phyloP scores from a whole-genome alignment of 2,329 filamentous ascomycete genomes.

The Alternaria sp. region DNA sequence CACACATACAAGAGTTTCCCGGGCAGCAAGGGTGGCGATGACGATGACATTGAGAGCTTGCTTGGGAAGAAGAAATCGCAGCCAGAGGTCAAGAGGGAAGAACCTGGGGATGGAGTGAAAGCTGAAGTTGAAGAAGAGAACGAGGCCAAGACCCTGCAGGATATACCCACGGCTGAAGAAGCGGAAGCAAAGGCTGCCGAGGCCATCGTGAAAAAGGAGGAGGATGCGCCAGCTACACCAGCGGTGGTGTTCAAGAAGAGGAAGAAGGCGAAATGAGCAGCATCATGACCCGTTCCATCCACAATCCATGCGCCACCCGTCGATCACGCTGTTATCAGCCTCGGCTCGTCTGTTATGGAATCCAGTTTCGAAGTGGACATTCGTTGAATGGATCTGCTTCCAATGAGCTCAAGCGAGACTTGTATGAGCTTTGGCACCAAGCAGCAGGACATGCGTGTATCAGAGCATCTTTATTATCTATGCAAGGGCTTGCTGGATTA shows the following conservation, averaged over 20 bases:
- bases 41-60: slow-evolving; percentile 74
- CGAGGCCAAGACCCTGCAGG: slow-evolving; percentile 26
- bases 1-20: slow-evolving; percentile 57
- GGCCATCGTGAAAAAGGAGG: slow-evolving; percentile 30
- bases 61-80: slow-evolving; percentile 49
- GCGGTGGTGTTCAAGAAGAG: slow-evolving; percentile 81
- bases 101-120: slow-evolving; percentile 43
- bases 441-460: background rate
- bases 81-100: slow-evolving; percentile 54
- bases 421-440: background rate
- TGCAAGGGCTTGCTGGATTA: background rate
- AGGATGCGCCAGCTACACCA: slow-evolving; percentile 34
- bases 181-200: slow-evolving; percentile 29
- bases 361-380: background rate
- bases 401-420: background rate
- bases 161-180: slow-evolving; percentile 43
- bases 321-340: background rate
- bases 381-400: background rate
- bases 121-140: slow-evolving; percentile 31
- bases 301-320: background rate
- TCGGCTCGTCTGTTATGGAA: background rate
- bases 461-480: background rate
- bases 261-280: slow-evolving; percentile 66
- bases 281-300: background rate
- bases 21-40: slow-evolving; percentile 60